These are phyloP conservation scores for Vitis amurensis DNA, from an alignment of 164 flowering plant genomes.

Conservation along the genomic window DNA sequence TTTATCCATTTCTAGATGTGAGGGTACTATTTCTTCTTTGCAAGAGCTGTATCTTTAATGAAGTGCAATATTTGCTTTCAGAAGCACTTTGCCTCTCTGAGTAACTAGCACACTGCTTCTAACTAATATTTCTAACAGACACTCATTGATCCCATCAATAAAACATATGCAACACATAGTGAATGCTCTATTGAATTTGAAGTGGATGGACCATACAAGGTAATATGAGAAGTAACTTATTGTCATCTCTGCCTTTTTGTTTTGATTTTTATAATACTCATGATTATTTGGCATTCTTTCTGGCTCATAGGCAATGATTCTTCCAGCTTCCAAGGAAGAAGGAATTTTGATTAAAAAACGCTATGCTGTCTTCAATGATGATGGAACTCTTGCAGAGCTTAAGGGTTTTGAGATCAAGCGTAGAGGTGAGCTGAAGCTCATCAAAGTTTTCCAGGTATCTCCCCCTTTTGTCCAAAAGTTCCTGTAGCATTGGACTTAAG, in stretches of 20 bases:
- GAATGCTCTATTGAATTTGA: slow-evolving; percentile 99
- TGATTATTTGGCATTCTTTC: slow-evolving; percentile 7
- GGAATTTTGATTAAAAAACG: slow-evolving; percentile 96
- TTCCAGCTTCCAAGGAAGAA: slow-evolving; percentile 99
- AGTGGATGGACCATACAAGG: slow-evolving; percentile 99
- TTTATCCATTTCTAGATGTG: too few relatives aligned
- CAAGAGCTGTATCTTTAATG: background rate
- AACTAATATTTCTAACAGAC: slow-evolving; percentile 46
- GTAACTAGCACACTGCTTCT: background rate
- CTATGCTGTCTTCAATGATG: slow-evolving; percentile 99
- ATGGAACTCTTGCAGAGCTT: slow-evolving; percentile 97
- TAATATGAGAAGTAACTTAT: slow-evolving; percentile 11
- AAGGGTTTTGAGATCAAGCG: slow-evolving; percentile 99
- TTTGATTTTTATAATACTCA: slow-evolving; percentile 8
- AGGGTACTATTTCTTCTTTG: background rate
- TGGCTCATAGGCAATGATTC: slow-evolving; percentile 83
- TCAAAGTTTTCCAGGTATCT: slow-evolving; percentile 96
- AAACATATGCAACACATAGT: slow-evolving; percentile 79
- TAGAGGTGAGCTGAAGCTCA: slow-evolving; percentile 99
- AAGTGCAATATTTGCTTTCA: background rate
- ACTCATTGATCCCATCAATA: slow-evolving; percentile 72
- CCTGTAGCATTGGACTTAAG: background rate
- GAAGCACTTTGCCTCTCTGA: background rate
- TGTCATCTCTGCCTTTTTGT: slow-evolving; percentile 1
- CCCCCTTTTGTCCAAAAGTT: background rate